A percentile compares a stretch with the other conserved stretches of the same genome.
phyloP scores from a whole-genome alignment of 1,284 basidiomycete species.

The Ganoderma resinaceum region DNA sequence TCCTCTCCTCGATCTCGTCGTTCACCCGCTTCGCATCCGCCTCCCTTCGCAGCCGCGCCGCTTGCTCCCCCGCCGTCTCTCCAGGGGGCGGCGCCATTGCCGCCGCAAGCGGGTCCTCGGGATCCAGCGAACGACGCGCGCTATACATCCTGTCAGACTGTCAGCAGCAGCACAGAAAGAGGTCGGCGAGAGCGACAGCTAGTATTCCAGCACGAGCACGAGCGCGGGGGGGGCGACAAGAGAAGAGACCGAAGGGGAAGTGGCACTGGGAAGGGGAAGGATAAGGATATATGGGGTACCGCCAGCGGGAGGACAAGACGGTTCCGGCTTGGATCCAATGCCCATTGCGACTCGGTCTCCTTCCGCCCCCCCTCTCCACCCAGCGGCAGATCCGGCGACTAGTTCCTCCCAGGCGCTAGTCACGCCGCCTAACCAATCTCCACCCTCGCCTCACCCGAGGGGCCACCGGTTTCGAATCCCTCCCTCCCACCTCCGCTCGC shows the following conservation, averaged over 20 bases:
- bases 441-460: neutral
- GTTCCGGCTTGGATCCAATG: neutral
- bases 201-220: neutral
- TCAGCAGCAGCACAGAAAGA: neutral
- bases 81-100: slow-evolving; percentile 37
- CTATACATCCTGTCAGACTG: slow-evolving; percentile 12
- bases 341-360: neutral
- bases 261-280: neutral
- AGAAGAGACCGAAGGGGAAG: neutral
- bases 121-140: slow-evolving; percentile 23
- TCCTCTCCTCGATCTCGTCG: slow-evolving; percentile 63
- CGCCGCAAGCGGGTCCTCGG: slow-evolving; percentile 39
- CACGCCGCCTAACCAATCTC: neutral
- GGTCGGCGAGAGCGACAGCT: neutral
- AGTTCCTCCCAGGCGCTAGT: neutral
- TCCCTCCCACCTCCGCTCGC: neutral
- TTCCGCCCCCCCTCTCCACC: too few species aligned
- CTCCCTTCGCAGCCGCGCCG: slow-evolving; percentile 51
- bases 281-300: neutral
- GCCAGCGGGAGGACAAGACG: neutral
- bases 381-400: neutral
- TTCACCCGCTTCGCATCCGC: slow-evolving; percentile 58
- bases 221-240: neutral
- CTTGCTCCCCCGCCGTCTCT: slow-evolving; percentile 37
- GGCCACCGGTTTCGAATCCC: neutral